Base-by-base conservation (phyloP, 345 rosid genomes). In the Iberis pinnata region DNA sequence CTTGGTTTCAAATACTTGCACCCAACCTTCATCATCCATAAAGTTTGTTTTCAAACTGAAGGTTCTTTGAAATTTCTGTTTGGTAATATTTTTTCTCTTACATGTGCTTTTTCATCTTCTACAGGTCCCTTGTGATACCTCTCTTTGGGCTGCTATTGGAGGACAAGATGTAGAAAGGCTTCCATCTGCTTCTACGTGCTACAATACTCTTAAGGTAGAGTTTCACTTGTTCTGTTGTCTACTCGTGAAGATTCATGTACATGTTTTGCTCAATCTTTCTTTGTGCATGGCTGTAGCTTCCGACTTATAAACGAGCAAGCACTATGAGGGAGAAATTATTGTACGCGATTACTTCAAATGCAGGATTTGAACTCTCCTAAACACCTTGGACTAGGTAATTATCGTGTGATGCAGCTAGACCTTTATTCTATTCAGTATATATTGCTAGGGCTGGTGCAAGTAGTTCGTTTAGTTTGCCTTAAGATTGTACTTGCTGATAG, bases 141-240 rank as follows among this genome's bases (percentile, higher is more conserved):
- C 95, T 58, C 76, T 92, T 43, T 87, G 95, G 98, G 93, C 98
- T 19, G 60, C 88, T 38, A 63, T 87, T 61, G 95, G 98, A 55
- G 98, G 98, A 55, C 95, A 86, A 56, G 98, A 92, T 65, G 88
- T 85, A 45, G 98, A 88, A 52, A 78, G 98, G 64, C 98, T 92
- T 71, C 96, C 98, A 53, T 92, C 96, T 20, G 89, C 98, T 69
- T 92, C 98, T 49, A 88, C 98, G 16, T 92, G 98, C 81, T 88
- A 92, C 77, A 92, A 92, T 73, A 92, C 96, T 58, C 95, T 92
- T 51, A 92, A 88, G 96, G 96, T 92, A 60, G 46, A 46, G 42
- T 22, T 50, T 68, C 19, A 18, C 5, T 20, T 36, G 33, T 49
- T 44, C 13, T 49, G 25, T 40, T 61, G 9, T 48, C 27, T 35